These are phyloP conservation scores for Pleurozium schreberi DNA, from an alignment of 225 moss, liverwort and hornwort genomes.

Conservation along the genomic window DNA sequence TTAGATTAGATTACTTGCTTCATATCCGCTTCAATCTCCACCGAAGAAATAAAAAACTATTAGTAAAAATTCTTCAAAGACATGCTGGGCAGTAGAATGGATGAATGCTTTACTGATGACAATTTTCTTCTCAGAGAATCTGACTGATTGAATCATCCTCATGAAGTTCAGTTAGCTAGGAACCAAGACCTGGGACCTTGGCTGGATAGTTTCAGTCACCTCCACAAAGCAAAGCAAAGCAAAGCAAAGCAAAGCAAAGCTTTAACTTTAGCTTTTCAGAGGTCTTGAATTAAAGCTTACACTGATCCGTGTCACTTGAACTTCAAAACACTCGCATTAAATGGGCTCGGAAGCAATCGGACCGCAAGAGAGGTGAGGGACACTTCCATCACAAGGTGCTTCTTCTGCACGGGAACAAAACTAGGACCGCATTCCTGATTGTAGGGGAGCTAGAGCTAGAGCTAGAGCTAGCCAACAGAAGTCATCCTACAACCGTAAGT, in stretches of 20 bases:
- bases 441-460: not conserved
- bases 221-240: not conserved
- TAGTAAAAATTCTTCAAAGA: not conserved
- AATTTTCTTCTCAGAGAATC: not conserved
- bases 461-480: constrained; percentile 7
- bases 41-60: not conserved
- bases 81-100: not conserved
- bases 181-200: not conserved
- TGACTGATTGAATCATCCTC: not conserved
- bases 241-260: too few relatives aligned
- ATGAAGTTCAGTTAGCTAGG: not conserved
- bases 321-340: not conserved
- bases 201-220: not conserved
- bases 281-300: not conserved
- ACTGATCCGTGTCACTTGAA: not conserved
- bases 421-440: constrained; percentile 3
- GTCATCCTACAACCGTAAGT: constrained; percentile 27
- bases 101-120: not conserved
- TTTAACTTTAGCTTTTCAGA: not conserved
- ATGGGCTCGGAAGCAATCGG: not conserved
- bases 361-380: not conserved
- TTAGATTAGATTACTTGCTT: too few relatives aligned
- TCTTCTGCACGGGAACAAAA: constrained; percentile 1
- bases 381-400: constrained; percentile 1
- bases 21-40: too few relatives aligned